Percentiles rank a stretch among this genome's conserved stretches.
Evolutionary conservation across 2,329 filamentous ascomycete genomes (phyloP).

Genomic region (Alternaria ethzedia): DNA sequence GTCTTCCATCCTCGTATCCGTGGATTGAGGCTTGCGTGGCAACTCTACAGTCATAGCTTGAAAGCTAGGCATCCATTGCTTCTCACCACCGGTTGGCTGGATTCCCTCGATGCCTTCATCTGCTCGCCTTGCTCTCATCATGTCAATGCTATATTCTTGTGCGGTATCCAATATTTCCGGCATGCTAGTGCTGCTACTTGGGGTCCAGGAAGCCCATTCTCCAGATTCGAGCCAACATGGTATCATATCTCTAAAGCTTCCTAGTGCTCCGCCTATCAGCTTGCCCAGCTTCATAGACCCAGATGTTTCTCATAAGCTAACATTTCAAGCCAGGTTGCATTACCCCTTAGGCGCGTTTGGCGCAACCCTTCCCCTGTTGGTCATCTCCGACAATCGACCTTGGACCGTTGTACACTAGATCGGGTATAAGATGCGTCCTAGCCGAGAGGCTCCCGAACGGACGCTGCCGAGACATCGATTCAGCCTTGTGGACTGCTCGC

Average conservation of each 20-base stretch:
- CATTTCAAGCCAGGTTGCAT: neutral
- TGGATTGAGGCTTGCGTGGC: conserved; percentile 2
- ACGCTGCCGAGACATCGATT: neutral
- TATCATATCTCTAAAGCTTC: neutral
- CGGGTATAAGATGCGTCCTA: neutral
- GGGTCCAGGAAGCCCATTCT: neutral
- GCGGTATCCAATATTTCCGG: neutral
- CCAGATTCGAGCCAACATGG: neutral
- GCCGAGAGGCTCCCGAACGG: conserved; percentile 1
- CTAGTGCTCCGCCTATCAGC: neutral
- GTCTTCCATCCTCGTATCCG: conserved; percentile 2
- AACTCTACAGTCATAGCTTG: neutral
- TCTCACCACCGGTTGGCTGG: conserved; percentile 7
- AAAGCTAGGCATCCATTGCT: conserved; percentile 13
- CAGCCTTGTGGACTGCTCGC: conserved; percentile 1
- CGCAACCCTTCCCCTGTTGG: neutral
- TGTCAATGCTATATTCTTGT: neutral
- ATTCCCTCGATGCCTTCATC: neutral
- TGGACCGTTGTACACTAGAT: neutral
- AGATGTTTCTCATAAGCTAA: neutral
- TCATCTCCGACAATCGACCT: neutral
- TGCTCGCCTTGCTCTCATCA: neutral
- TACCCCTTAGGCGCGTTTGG: neutral
- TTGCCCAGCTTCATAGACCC: neutral
- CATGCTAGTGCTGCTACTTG: neutral